Conservation (phyloP, 805 yeast genomes). For the Yamadazyma philogaea region DNA sequence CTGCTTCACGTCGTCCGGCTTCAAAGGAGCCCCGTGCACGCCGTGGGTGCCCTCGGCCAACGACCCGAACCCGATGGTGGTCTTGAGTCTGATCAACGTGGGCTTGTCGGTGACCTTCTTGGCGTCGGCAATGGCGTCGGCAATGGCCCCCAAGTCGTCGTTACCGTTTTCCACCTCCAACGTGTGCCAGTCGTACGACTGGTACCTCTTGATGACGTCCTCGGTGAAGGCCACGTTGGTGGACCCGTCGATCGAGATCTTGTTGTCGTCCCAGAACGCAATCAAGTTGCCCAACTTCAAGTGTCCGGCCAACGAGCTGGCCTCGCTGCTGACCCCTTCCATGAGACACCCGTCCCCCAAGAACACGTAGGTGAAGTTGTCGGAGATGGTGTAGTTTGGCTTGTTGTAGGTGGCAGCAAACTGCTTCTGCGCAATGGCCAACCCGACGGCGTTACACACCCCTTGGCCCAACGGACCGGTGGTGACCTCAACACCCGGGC, state of each 20-base stretch:
- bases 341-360: slow-evolving; percentile 96
- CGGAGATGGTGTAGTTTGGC: slow-evolving; percentile 70
- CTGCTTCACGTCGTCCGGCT: slow-evolving; percentile 86
- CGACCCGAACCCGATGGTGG: slow-evolving; percentile 95
- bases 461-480: slow-evolving; percentile 99
- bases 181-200: slow-evolving; percentile 93
- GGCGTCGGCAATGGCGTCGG: slow-evolving; percentile 76
- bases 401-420: slow-evolving; percentile 90
- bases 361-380: slow-evolving; percentile 73
- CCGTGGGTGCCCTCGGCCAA: slow-evolving; percentile 77
- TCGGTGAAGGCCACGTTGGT: slow-evolving; percentile 90
- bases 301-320: slow-evolving; percentile 93
- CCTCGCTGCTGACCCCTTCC: slow-evolving; percentile 97
- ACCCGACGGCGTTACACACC: slow-evolving; percentile 91
- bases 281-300: slow-evolving; percentile 88
- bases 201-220: slow-evolving; percentile 79
- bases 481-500: slow-evolving; percentile 93
- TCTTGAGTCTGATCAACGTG: slow-evolving; percentile 79
- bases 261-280: slow-evolving; percentile 94
- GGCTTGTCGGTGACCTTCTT: slow-evolving; percentile 77
- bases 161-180: slow-evolving; percentile 76
- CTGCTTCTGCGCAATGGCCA: slow-evolving; percentile 90
- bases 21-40: slow-evolving; percentile 96
- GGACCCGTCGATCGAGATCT: slow-evolving; percentile 92
- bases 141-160: slow-evolving; percentile 67